Percentiles rank a stretch among this genome's conserved stretches.
These are phyloP conservation scores for Trichosanthes cucumerina DNA, from an alignment of 306 rosid genomes.

Conservation along the genomic window DNA sequence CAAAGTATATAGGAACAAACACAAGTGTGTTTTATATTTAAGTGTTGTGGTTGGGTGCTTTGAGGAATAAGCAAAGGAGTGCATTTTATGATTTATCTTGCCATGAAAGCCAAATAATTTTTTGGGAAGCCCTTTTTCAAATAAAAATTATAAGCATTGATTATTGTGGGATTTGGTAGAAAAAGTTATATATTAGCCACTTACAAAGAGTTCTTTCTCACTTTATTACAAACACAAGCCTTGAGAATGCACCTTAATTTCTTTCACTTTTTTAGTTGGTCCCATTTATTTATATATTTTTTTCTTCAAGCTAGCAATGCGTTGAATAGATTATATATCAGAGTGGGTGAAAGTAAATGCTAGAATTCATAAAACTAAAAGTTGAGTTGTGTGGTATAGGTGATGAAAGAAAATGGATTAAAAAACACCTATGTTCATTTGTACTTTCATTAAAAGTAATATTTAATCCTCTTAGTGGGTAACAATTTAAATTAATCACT, in stretches of 20 bases:
- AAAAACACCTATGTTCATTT: no score
- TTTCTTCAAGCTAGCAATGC: not conserved
- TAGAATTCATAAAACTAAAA: not conserved
- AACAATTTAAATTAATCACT: no score
- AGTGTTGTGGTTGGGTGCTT: conserved; percentile 87
- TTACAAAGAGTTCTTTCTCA: not conserved
- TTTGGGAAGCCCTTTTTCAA: not conserved
- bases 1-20: not conserved
- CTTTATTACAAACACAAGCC: not conserved
- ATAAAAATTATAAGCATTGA: not conserved
- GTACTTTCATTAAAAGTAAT: no score
- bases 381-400: no score
- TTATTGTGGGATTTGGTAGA: conserved; percentile 12
- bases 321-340: not conserved
- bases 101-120: conserved; percentile 50
- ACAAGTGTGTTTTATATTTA: conserved; percentile 27
- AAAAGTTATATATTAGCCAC: not conserved
- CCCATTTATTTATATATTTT: not conserved
- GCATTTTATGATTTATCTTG: conserved; percentile 58
- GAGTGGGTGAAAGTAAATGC: not conserved
- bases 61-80: conserved; percentile 93
- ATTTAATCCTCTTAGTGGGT: no score
- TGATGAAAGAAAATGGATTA: no score
- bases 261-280: not conserved
- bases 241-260: conserved; percentile 4